phyloP scores from a whole-genome alignment of 2,329 filamentous ascomycete species.

The Tolypocladium inflatum region DNA sequence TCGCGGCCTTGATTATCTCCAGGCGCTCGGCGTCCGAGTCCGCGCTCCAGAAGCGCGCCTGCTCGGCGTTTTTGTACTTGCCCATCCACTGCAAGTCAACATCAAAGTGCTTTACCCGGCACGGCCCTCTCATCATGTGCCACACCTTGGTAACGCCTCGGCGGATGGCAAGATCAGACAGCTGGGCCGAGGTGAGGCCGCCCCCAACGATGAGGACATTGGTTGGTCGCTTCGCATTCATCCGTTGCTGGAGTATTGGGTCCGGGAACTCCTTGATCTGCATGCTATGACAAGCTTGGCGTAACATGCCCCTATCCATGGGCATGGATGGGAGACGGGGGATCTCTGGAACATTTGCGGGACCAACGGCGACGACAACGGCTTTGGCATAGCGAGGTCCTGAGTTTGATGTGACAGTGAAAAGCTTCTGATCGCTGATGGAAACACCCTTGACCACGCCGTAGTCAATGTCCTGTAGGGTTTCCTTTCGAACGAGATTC shows the following conservation, averaged over 20 bases:
- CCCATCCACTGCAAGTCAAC: constrained; percentile 70
- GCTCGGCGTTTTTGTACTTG: constrained; percentile 70
- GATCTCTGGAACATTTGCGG: constrained; percentile 49
- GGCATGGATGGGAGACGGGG: constrained; percentile 27
- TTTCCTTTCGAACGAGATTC: constrained; percentile 50
- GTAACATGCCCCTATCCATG: constrained; percentile 7
- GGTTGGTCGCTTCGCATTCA: constrained; percentile 39
- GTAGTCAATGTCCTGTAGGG: constrained; percentile 53
- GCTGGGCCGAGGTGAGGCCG: constrained; percentile 66
- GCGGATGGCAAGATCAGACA: constrained; percentile 56
- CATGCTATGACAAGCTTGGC: constrained; percentile 54
- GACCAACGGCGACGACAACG: constrained; percentile 63
- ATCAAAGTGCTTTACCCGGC: constrained; percentile 66
- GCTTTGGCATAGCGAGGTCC: constrained; percentile 45
- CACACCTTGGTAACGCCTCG: constrained; percentile 58
- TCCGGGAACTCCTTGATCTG: constrained; percentile 51
- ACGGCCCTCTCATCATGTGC: constrained; percentile 54
- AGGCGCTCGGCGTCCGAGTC: constrained; percentile 61
- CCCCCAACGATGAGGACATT: constrained; percentile 65
- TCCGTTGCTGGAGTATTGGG: constrained; percentile 38
- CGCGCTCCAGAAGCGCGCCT: constrained; percentile 68
- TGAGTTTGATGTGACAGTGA: constrained; percentile 52
- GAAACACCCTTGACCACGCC: constrained; percentile 34
- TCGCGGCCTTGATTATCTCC: constrained; percentile 54
- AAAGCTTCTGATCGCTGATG: constrained; percentile 44